Evolutionary conservation across 202 grass and related monocot genomes (phyloP), one percentile per base, ranked within the genome.

Genomic region (Elaeis oleifera): DNA sequence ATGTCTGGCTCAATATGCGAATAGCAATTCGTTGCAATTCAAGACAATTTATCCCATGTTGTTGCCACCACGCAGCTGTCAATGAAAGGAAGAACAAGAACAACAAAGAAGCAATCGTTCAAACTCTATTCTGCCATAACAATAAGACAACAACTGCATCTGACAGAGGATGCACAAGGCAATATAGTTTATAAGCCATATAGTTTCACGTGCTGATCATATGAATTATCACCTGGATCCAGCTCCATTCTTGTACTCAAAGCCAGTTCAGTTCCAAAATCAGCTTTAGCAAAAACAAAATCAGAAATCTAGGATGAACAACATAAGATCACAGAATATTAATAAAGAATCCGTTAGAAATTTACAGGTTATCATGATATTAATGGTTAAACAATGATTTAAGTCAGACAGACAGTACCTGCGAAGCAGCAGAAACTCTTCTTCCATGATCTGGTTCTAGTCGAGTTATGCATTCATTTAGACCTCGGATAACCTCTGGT

Each of bases 241-340:
- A 75, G 44, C 16, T 75, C 39, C 39, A 67, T 75, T 53, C 72
- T 75, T 60, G 72, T 75, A 52, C 54, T 75, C 36, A 60, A 53
- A 29, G 72, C 72, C 24, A 75, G 24, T 23, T 75, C 63, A 50
- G 72, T 75, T 58, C 72, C 72, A 57, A 75, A 75, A 59, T 75
- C 72, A 58, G 72, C 72, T 67, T 75, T 75, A 52, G 63, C 63
- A 75, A 58, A 75, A 51, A 67, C 72, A 67, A 75, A 75, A 26
- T 75, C 72, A 58, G 72, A 52, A 25, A 75, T 75, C 72, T 75
- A 50, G 16, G 18, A 52, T 29, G 48, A 59, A 36, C 0, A 75
- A 67, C 2, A 60, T 67, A 23, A 67, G 5, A 18, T 5, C 9
- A 36, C 17, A 56, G 32, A 3, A 24, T 22, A 11, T 9, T 44